Evolutionary conservation across 768 basidiomycete genomes (phyloP), one percentile per base, ranked within the genome.

Genomic region (Neoboletus brunneissimus): DNA sequence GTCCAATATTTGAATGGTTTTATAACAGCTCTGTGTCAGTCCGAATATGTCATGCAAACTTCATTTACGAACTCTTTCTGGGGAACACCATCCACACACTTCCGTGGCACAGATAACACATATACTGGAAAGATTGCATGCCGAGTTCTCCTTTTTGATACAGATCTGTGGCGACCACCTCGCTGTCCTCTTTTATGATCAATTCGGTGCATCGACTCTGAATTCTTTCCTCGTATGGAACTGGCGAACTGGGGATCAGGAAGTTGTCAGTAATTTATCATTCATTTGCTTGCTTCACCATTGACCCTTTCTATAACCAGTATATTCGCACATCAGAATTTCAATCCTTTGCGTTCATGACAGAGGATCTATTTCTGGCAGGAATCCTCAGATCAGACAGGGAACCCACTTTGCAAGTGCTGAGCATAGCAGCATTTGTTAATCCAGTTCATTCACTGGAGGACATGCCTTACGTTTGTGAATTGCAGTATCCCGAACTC

Each of bases 281-380:
- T 20, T 40, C 54, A 20, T 34, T 41, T 48, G 1, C 22, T 23
- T 37, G 6, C 18, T 22, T 49, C 27, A 6, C 22, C 25, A 20
- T 42, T 60, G 23, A 68, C 50, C 25, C 40, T 31, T 55, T 50
- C 34, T 8, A 3, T 25, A 9, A 50, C 9, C 22, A 74, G 73
- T 43, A 51, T 25, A 49, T 75, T 10, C 45, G 40, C 37, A 49
- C 34, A 25, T 32, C 55, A n/a, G 55, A 58, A 18, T 57, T 76
- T 41, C 65, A 57, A 27, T 74, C 74, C 13, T 76, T 69, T 51
- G 63, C 69, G 1, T 76, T 75, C 57, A 61, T 76, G 46, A 61
- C 72, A 20, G 71, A 74, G 23, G 64, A 66, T 38, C 32, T 72
- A 31, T 54, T 73, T 41, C 42, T 73, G 41, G 60, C 64, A 16